These are phyloP conservation scores for Auriscalpium vulgare DNA, from an alignment of 768 basidiomycete genomes.

Conservation along the genomic window DNA sequence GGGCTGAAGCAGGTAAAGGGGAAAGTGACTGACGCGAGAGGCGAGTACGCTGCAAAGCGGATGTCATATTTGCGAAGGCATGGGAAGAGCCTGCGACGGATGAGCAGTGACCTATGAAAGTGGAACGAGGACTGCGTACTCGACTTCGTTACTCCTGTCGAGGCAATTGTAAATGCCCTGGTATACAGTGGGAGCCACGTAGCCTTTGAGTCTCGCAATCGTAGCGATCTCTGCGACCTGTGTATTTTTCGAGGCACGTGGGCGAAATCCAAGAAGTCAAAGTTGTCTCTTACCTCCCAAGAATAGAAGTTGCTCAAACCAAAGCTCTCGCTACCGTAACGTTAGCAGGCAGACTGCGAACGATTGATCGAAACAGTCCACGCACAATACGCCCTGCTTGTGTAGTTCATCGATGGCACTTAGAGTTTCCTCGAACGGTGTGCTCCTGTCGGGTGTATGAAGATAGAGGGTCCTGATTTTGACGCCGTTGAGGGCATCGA, in stretches of 20 bases:
- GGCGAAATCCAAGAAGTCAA: neutral
- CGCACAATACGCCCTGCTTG: conserved; percentile 15
- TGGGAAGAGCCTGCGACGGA: conserved; percentile 11
- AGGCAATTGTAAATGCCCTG: conserved; percentile 20
- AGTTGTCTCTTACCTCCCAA: conserved; percentile 8
- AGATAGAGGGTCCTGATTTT: conserved; percentile 18
- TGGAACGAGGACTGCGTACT: conserved; percentile 1
- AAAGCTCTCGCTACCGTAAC: conserved; percentile 9
- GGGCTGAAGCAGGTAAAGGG: neutral
- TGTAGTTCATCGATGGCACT: conserved; percentile 20
- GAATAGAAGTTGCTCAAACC: conserved; percentile 15
- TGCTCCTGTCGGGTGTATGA: conserved; percentile 17
- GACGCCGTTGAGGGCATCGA: neutral
- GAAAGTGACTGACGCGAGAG: conserved; percentile 16
- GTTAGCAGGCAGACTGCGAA: neutral
- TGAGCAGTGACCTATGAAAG: too few species aligned
- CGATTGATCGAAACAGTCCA: neutral
- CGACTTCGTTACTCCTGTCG: conserved; percentile 15
- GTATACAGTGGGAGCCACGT: conserved; percentile 19
- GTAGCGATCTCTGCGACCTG: conserved; percentile 21
- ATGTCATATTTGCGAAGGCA: conserved; percentile 21
- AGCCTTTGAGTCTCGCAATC: conserved; percentile 19
- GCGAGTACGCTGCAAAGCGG: conserved; percentile 26
- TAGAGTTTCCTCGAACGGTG: conserved; percentile 16
- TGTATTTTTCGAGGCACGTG: neutral